Evolutionary conservation across 2,329 filamentous ascomycete species (phyloP).

Genomic region (Microcyclospora pomicola): DNA sequence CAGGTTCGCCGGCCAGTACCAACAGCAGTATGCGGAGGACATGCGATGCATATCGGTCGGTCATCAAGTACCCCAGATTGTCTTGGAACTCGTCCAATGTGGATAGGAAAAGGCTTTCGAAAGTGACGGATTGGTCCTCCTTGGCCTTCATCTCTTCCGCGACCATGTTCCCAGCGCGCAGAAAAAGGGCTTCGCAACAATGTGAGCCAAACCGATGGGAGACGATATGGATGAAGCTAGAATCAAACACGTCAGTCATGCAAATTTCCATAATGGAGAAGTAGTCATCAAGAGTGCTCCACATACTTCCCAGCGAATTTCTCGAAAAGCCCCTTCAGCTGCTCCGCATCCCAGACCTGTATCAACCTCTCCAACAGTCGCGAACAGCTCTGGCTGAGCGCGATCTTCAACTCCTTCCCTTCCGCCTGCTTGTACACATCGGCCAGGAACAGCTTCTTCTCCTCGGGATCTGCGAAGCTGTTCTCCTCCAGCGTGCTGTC

Average conservation of each 20-base stretch:
- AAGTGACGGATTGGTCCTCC: slow-evolving; percentile 44
- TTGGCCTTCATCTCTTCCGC: slow-evolving; percentile 51
- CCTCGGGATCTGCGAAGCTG: slow-evolving; percentile 63
- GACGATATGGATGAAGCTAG: slow-evolving; percentile 66
- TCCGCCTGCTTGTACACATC: slow-evolving; percentile 77
- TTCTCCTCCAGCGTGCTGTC: slow-evolving; percentile 84
- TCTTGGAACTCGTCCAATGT: slow-evolving; percentile 80
- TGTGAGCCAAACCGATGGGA: slow-evolving; percentile 96
- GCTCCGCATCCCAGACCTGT: slow-evolving; percentile 58
- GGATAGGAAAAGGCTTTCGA: slow-evolving; percentile 74
- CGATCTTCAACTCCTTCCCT: slow-evolving; percentile 90
- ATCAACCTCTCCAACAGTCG: slow-evolving; percentile 86
- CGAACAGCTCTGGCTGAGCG: slow-evolving; percentile 90
- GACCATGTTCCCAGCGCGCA: slow-evolving; percentile 65
- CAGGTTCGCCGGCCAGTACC: slow-evolving; percentile 67
- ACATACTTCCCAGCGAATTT: slow-evolving; percentile 65
- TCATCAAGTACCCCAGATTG: slow-evolving; percentile 69
- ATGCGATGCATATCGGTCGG: slow-evolving; percentile 82
- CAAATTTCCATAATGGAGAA: slow-evolving; percentile 1
- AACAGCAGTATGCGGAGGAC: slow-evolving; percentile 74
- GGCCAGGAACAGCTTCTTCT: slow-evolving; percentile 43
- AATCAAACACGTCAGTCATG: neutral
- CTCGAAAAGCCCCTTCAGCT: slow-evolving; percentile 76
- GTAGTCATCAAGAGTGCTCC: neutral
- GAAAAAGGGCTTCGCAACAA: slow-evolving; percentile 88